Conservation (phyloP, 805 yeast genomes). For the Spathaspora gorwiae region DNA sequence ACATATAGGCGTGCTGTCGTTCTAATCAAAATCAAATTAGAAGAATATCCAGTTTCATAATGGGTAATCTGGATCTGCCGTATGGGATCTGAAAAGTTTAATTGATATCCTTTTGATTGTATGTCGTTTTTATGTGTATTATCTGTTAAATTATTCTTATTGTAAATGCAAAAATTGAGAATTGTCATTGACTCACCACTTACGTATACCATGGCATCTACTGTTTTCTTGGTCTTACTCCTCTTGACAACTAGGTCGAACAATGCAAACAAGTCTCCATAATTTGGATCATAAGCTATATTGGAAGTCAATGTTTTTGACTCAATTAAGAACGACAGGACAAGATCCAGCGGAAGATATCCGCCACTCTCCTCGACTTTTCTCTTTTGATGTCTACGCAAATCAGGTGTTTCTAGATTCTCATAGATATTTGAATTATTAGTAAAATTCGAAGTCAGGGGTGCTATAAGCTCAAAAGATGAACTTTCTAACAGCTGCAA, state of each 20-base stretch:
- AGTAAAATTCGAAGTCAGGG: constrained; percentile 1
- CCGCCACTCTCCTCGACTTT: neutral
- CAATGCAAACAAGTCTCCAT: constrained; percentile 19
- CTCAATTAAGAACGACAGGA: constrained; percentile 4
- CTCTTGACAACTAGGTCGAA: constrained; percentile 12
- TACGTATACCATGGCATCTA: constrained; percentile 20
- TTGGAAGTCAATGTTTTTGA: constrained; percentile 20
- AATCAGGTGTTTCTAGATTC: constrained; percentile 1
- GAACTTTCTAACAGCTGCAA: neutral
- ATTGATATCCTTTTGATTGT: constrained; percentile 9
- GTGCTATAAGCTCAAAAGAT: neutral
- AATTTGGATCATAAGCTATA: constrained; percentile 32
- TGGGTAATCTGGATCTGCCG: constrained; percentile 25
- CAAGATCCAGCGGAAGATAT: constrained; percentile 2
- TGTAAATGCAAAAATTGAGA: constrained; percentile 18
- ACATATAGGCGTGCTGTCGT: constrained; percentile 31
- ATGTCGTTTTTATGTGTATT: neutral
- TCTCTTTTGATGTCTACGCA: neutral
- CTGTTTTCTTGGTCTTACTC: neutral
- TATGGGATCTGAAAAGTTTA: constrained; percentile 31
- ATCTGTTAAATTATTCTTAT: neutral
- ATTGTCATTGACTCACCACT: constrained; percentile 28
- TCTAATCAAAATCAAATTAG: constrained; percentile 22
- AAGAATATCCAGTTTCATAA: neutral
- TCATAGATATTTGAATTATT: constrained; percentile 11